phyloP scores from a whole-genome alignment of 1,284 basidiomycete species.

The Pyrrhoderma noxium region DNA sequence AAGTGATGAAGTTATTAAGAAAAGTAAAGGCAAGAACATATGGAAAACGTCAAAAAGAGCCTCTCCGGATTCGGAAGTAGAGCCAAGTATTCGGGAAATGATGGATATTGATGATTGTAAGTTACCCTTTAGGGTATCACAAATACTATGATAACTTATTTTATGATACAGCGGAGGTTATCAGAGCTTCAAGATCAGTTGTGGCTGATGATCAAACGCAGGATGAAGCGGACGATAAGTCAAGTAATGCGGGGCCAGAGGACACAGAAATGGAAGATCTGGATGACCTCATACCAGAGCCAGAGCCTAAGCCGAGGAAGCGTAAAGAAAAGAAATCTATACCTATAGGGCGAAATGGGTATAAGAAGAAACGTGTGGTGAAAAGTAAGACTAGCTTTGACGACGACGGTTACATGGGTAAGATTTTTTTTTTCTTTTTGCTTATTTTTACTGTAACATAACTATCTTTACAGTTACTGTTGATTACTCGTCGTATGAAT shows the following conservation, averaged over 20 bases:
- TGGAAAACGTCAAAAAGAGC: conserved; percentile 25
- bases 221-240: background rate
- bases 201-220: background rate
- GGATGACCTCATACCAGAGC: conserved; percentile 28
- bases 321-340: conserved; percentile 53
- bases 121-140: conserved; percentile 14
- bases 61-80: conserved; percentile 32
- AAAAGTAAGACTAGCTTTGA: conserved; percentile 51
- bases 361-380: conserved; percentile 60
- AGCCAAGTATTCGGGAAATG: conserved; percentile 47
- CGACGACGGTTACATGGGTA: conserved; percentile 66
- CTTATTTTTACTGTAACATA: background rate
- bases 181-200: conserved; percentile 31
- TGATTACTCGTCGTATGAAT: conserved; percentile 75
- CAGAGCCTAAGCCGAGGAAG: conserved; percentile 37
- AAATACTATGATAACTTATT: conserved; percentile 1
- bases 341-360: conserved; percentile 62
- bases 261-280: conserved; percentile 29
- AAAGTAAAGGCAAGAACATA: conserved; percentile 22
- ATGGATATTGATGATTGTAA: conserved; percentile 73
- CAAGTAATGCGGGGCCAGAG: background rate
- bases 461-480: conserved; percentile 45
- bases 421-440: conserved; percentile 21
- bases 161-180: conserved; percentile 36
- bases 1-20: conserved; percentile 28